These are phyloP conservation scores for Litchi chinensis DNA, from an alignment of 345 rosid genomes.

Conservation along the genomic window DNA sequence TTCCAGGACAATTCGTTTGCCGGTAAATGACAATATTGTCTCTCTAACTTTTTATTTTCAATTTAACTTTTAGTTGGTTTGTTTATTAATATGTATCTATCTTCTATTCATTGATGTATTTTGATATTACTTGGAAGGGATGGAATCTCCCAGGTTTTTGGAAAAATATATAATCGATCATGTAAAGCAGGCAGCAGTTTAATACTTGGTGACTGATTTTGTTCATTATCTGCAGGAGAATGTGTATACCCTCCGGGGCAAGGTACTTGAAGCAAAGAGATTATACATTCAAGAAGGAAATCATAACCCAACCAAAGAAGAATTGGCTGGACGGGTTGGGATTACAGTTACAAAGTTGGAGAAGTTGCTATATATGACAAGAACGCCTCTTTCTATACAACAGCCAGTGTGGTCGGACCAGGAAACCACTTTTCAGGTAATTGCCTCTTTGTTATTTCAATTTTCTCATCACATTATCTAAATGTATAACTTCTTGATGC, in stretches of 20 bases:
- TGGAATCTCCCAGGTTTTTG: not conserved
- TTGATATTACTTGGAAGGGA: not conserved
- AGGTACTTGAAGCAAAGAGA: constrained; percentile 69
- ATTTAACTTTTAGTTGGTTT: not conserved
- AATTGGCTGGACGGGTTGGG: constrained; percentile 69
- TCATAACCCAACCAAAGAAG: constrained; percentile 56
- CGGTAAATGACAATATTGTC: constrained; percentile 49
- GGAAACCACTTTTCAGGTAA: constrained; percentile 77
- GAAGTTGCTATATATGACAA: constrained; percentile 48
- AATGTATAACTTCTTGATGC: not conserved
- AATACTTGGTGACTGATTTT: constrained; percentile 16
- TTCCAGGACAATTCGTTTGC: constrained; percentile 81
- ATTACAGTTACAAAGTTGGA: constrained; percentile 62
- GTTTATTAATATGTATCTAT: not conserved
- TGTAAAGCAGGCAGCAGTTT: not conserved
- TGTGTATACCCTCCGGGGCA: constrained; percentile 51
- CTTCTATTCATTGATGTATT: not conserved
- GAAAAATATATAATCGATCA: not conserved
- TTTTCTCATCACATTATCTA: not conserved
- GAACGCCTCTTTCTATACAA: constrained; percentile 73
- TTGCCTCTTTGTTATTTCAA: not conserved
- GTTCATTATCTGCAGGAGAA: constrained; percentile 52
- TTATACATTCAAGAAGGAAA: constrained; percentile 58
- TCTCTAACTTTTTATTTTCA: not conserved
- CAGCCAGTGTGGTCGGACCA: constrained; percentile 78